phyloP scores from a whole-genome alignment of 1,284 basidiomycete genomes.

The Leccinum pachyderme region DNA sequence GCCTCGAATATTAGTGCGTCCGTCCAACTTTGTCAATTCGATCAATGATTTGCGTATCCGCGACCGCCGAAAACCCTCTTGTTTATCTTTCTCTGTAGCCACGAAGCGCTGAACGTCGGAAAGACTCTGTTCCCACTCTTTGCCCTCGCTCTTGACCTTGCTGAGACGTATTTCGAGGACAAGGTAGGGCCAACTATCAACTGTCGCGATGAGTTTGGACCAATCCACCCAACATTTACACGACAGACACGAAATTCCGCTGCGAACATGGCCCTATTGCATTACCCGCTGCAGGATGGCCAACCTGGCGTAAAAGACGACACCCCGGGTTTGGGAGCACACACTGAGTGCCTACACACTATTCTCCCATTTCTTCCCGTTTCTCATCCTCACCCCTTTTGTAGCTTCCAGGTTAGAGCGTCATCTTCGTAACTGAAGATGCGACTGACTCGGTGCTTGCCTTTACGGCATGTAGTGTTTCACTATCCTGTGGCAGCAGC shows the following conservation, averaged over 20 bases:
- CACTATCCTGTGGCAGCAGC: constrained; percentile 81
- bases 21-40: background rate
- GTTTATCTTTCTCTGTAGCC: constrained; percentile 37
- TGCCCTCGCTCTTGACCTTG: constrained; percentile 72
- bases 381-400: background rate
- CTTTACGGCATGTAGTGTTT: constrained; percentile 58
- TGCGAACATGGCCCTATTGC: constrained; percentile 76
- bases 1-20: constrained; percentile 24
- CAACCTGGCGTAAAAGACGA: constrained; percentile 42
- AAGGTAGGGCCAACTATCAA: constrained; percentile 45
- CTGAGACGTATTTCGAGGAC: constrained; percentile 75
- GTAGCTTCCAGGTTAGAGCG: constrained; percentile 54
- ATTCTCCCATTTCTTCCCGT: constrained; percentile 12
- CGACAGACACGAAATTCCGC: constrained; percentile 50
- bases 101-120: constrained; percentile 61
- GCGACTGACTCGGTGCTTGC: background rate
- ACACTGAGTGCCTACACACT: constrained; percentile 55
- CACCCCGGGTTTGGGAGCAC: constrained; percentile 78
- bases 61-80: background rate
- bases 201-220: background rate
- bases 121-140: constrained; percentile 78
- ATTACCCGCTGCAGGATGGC: constrained; percentile 64
- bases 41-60: background rate
- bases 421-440: background rate
- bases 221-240: background rate